phyloP scores from a whole-genome alignment of 2,329 filamentous ascomycete species.

The Plenodomus lindquistii region DNA sequence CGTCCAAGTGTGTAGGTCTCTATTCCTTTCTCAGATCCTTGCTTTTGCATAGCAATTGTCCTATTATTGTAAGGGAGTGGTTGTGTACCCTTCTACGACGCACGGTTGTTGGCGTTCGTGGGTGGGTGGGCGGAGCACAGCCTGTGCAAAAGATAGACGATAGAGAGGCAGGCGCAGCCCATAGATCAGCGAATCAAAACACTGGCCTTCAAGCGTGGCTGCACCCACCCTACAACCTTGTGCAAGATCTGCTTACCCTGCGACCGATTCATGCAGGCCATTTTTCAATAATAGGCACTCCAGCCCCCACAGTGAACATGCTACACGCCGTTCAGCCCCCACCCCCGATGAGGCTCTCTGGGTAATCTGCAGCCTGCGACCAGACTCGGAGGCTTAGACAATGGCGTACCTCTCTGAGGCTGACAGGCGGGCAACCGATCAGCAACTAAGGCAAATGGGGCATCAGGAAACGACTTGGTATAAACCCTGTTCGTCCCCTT shows the following conservation, averaged over 20 bases:
- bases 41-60: neutral
- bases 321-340: neutral
- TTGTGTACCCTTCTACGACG: neutral
- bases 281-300: neutral
- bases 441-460: neutral
- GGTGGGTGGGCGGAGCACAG: neutral
- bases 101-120: neutral
- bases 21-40: neutral
- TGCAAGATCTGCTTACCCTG: neutral
- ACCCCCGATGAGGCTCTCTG: neutral
- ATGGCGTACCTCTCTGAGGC: neutral
- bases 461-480: too few species aligned
- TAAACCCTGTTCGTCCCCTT: too few species aligned
- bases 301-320: neutral
- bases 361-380: neutral
- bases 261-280: neutral
- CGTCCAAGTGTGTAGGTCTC: neutral
- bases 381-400: neutral
- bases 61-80: neutral
- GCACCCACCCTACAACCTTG: neutral
- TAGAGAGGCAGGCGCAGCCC: neutral
- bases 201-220: neutral
- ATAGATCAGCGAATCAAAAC: slow-evolving; percentile 1
- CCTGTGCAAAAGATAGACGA: too few species aligned
- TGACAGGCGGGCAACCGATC: neutral